Evolutionary conservation across 352 stramenopile genomes (phyloP).

Genomic region (Phytophthora vignae): DNA sequence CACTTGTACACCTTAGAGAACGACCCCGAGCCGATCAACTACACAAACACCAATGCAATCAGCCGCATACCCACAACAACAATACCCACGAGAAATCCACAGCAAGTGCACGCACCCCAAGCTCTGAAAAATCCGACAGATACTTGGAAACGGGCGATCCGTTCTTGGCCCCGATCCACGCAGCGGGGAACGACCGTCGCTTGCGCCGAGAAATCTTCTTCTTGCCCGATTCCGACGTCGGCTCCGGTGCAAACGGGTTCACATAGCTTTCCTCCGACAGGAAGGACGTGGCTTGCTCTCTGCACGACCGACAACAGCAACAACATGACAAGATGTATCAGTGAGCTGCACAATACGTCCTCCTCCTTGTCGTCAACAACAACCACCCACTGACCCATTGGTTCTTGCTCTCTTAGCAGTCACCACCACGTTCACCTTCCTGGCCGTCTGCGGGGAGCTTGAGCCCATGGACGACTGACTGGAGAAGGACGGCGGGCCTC

Average conservation of each 20-base stretch:
- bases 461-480: constrained; percentile 59
- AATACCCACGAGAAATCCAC: not conserved
- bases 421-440: constrained; percentile 32
- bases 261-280: constrained; percentile 61
- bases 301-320: constrained; percentile 24
- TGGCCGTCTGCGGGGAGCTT: constrained; percentile 38
- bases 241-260: constrained; percentile 74
- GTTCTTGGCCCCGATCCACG: constrained; percentile 41
- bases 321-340: constrained; percentile 14
- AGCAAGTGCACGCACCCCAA: constrained; percentile 49
- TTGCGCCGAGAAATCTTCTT: constrained; percentile 75
- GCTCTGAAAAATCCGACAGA: constrained; percentile 80
- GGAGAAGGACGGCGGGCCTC: constrained; percentile 54
- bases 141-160: constrained; percentile 74
- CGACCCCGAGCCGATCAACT: constrained; percentile 83
- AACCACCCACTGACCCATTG: constrained; percentile 33
- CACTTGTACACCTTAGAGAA: constrained; percentile 92
- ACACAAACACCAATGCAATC: constrained; percentile 9
- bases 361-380: not conserved
- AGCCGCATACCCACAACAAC: not conserved
- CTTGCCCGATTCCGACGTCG: constrained; percentile 53
- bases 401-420: constrained; percentile 40
- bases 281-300: constrained; percentile 33
- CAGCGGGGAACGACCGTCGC: constrained; percentile 69
- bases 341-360: constrained; percentile 11